Evolutionary conservation across 2,329 filamentous ascomycete genomes (phyloP), one percentile per base, ranked within the genome.

Genomic region (Rhynchosporium graminicola): DNA sequence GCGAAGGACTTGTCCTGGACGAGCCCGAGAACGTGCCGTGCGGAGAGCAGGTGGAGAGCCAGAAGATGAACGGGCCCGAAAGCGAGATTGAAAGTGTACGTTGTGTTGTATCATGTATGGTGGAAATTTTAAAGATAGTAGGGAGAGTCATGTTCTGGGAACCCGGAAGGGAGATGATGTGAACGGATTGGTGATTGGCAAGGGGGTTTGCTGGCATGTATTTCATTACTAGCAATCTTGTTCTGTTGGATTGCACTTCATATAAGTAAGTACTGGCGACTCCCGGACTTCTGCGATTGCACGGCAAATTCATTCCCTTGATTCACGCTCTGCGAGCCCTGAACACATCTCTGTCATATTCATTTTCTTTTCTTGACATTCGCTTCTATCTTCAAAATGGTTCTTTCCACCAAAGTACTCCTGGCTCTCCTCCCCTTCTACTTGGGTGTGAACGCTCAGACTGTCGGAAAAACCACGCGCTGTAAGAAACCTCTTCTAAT

Each of bases 391-490:
- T 38, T n/a, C 57, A 60, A 50, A 38, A 65, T 65, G 63, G 26
- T 56, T 28, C 58, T 63, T 28, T 51, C 64, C 0, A 48, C 38
- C 29, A 60, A 59, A n/a, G 45, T 57, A 8, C 68, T 71, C 38
- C 46, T 71, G 12, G 64, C 68, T 13, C 67, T 73, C 46, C 68
- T 73, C 43, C 70, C 70, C 8, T 70, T 71, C 65, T 68, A 71
- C 62, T 55, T 71, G 29, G 65, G 66, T 56, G 65, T 46, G 36
- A 62, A 57, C 20, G 63, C 66, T 8, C 68, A 68, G 54, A 62
- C 65, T 31, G 67, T 67, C 0, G 70, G 70, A 29, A 65, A 59
- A 40, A 76, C 76, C 42, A 78, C 76, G 13, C 73, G 81, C 60
- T 84, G 57, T 51, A 38, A 43, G 57, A 52, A 45, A 38, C 12